phyloP scores from a whole-genome alignment of 2,329 filamentous ascomycete genomes.

The Microcyclospora tardicrescens region DNA sequence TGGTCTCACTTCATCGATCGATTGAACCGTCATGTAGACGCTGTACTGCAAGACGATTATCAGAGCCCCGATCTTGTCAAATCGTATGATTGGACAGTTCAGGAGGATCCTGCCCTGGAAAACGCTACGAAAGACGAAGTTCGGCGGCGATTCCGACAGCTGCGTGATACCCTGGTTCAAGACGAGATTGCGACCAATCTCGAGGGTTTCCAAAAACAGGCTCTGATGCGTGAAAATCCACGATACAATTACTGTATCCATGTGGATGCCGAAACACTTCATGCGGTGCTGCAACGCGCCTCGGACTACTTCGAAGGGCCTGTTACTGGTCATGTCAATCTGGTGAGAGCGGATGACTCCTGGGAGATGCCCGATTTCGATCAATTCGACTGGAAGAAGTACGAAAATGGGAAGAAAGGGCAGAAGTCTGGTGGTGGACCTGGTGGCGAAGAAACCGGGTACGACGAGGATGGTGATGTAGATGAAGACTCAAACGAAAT shows the following conservation, averaged over 20 bases:
- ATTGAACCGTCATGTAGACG: background rate
- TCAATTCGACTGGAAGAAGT: too few relatives aligned
- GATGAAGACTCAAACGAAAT: background rate
- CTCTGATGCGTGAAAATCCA: background rate
- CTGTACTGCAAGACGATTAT: too few relatives aligned
- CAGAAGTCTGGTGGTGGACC: too few relatives aligned
- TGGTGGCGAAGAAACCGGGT: too few relatives aligned
- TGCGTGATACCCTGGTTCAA: background rate
- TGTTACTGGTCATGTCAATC: background rate
- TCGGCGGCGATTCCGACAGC: background rate
- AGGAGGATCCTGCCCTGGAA: background rate
- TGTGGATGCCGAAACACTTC: background rate
- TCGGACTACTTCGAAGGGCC: background rate
- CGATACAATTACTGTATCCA: background rate
- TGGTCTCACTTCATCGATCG: conserved; percentile 5
- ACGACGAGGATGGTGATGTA: too few relatives aligned
- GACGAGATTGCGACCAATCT: background rate
- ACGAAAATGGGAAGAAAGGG: too few relatives aligned
- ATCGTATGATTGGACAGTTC: background rate
- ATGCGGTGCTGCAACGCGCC: background rate
- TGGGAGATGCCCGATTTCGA: background rate
- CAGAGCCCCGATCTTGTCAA: background rate
- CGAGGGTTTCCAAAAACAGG: background rate
- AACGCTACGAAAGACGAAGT: background rate
- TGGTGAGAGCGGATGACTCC: background rate